Evolutionary conservation across 192 early-diverging fungal species (phyloP).

Genomic region (Rhizoclosmatium sp.): DNA sequence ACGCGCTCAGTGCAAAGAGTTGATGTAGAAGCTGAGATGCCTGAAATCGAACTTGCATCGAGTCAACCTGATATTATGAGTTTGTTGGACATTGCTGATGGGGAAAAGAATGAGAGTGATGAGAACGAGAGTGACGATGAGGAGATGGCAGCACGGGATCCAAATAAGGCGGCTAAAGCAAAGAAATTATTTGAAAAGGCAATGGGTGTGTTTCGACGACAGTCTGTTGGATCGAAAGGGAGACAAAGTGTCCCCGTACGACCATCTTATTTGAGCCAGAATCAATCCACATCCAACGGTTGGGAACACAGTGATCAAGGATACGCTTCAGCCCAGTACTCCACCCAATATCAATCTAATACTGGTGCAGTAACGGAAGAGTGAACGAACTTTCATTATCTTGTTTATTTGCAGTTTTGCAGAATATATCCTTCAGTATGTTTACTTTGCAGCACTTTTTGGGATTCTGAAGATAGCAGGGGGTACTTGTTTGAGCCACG

Average conservation of each 20-base stretch:
- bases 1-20: background rate
- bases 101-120: background rate
- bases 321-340: background rate
- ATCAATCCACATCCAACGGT: background rate
- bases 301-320: background rate
- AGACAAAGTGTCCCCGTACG: background rate
- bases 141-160: no score
- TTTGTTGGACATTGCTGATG: background rate
- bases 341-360: background rate
- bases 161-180: background rate
- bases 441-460: background rate
- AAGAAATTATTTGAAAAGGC: background rate
- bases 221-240: background rate
- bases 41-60: background rate
- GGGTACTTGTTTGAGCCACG: slow-evolving; percentile 16
- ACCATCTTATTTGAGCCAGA: background rate
- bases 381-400: no score
- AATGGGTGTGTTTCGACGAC: background rate
- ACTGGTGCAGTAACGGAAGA: no score
- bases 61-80: background rate
- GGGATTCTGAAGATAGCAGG: slow-evolving; percentile 11
- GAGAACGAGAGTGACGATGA: background rate
- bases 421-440: background rate
- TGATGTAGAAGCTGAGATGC: background rate
- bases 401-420: no score